Base-by-base conservation (phyloP, 176 grass and related monocot genomes). In the Secale cereale region DNA sequence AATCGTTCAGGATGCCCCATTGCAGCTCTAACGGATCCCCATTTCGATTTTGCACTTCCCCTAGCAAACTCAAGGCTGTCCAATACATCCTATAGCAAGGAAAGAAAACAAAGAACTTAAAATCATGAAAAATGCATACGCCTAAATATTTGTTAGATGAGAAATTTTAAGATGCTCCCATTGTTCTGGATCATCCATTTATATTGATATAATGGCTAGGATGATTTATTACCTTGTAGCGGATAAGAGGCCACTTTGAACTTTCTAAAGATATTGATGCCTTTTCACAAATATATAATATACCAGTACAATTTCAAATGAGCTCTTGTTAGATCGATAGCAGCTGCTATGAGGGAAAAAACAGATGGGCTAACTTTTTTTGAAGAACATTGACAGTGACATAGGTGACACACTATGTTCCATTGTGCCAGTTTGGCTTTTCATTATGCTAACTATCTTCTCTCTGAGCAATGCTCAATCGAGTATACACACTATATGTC, bases 51-150 rank as follows among this genome's bases (percentile, higher is more conserved):
- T 59, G 70, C 50, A 64, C 83, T 89, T 81, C 88, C 94, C 74
- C 72, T 89, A 70, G 94, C 94, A 80, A 95, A 95, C 37, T 95
- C 94, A 76, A 95, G 78, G 82, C 94, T 87, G 35, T 92, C 77
- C 48, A 95, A 74, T 41, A 86, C 71, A 50, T 95, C 94, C 94
- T 95, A 54, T 77, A 71, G 46, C 16, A 80, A 62, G 20, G 4
- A 2, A 70, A 79, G 16, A 73, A 29, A 14, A 71, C 35, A 35
- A 22, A 39, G 6, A 50, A 66, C 6, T 27, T 73, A 65, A 65
- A 54, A 52, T 84, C 28, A 76, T 20, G 1, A 65, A 1, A 66
- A 65, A 63, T 66, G 13, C 28, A 76, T 45, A 84, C 29, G 22
- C 0, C 37, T 67, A 29, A 50, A 50, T 50, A 16, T 27, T 10